Percentiles rank a stretch among this genome's conserved stretches.
Conservation (phyloP, 1,284 basidiomycete genomes). For the Boletus sp. region DNA sequence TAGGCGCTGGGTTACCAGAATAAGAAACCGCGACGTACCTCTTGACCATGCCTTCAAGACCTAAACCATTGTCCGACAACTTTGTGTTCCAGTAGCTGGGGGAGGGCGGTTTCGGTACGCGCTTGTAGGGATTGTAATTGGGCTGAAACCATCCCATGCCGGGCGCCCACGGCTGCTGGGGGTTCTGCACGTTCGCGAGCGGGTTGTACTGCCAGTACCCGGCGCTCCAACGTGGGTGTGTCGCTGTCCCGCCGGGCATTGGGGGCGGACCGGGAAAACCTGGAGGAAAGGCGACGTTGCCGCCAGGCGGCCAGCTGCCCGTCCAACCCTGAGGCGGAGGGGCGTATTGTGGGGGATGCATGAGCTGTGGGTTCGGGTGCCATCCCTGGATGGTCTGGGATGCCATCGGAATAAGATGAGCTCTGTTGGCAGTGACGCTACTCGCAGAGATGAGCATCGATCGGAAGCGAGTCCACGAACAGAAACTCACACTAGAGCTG, state of each 20-base stretch:
- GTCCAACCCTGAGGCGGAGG: conserved; percentile 32
- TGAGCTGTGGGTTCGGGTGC: conserved; percentile 33
- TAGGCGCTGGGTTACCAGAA: background rate
- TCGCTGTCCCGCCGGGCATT: conserved; percentile 15
- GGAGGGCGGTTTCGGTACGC: conserved; percentile 51
- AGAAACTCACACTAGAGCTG: conserved; percentile 9
- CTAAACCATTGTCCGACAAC: conserved; percentile 58
- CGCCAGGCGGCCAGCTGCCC: conserved; percentile 32
- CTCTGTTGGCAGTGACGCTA: background rate
- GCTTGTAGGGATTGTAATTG: conserved; percentile 59
- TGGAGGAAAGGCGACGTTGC: conserved; percentile 31
- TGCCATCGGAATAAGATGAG: conserved; percentile 19
- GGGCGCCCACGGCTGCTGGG: conserved; percentile 31
- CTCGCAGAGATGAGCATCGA: conserved; percentile 8
- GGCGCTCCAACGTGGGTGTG: conserved; percentile 28
- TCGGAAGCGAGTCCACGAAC: background rate
- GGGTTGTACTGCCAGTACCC: conserved; percentile 34
- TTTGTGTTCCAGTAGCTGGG: conserved; percentile 57
- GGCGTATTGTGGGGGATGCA: conserved; percentile 26
- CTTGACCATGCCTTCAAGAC: conserved; percentile 57
- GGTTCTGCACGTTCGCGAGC: conserved; percentile 23
- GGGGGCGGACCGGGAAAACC: conserved; percentile 34
- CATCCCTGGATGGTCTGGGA: conserved; percentile 30
- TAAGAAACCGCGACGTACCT: conserved; percentile 42
- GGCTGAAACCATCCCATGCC: conserved; percentile 29